Percentiles rank a stretch among this genome's conserved stretches.
These are phyloP conservation scores for Meyerozyma carpophila DNA, from an alignment of 1,139 yeast genomes.

Conservation along the genomic window DNA sequence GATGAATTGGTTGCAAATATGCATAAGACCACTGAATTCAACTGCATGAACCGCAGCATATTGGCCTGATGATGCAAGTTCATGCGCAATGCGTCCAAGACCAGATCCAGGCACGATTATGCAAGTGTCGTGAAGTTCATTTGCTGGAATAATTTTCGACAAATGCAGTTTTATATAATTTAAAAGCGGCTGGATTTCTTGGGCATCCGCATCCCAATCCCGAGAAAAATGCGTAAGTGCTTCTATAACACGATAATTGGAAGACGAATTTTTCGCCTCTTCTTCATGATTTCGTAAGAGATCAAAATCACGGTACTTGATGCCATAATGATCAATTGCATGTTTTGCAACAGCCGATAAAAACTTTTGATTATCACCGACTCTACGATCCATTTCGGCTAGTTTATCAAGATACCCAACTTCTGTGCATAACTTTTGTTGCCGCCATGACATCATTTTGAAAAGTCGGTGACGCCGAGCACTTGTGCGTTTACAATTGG, in stretches of 20 bases:
- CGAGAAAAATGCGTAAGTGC: conserved; percentile 67
- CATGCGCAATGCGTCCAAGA: conserved; percentile 65
- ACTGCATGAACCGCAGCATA: conserved; percentile 56
- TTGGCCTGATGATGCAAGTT: conserved; percentile 32
- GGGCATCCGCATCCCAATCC: conserved; percentile 52
- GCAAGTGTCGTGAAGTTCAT: conserved; percentile 29
- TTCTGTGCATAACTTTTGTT: conserved; percentile 47
- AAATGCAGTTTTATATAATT: conserved; percentile 39
- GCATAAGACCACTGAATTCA: conserved; percentile 73
- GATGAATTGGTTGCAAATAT: conserved; percentile 52
- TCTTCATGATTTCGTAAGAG: conserved; percentile 1
- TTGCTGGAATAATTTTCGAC: conserved; percentile 19
- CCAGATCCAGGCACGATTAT: conserved; percentile 79
- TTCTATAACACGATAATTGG: conserved; percentile 60
- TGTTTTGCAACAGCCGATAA: conserved; percentile 38
- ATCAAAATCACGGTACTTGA: conserved; percentile 37
- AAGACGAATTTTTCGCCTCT: conserved; percentile 18
- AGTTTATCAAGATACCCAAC: conserved; percentile 55
- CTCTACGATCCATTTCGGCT: conserved; percentile 36
- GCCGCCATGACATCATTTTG: conserved; percentile 48
- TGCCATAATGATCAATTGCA: conserved; percentile 34
- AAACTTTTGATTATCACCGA: conserved; percentile 41
- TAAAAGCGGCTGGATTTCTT: conserved; percentile 50
- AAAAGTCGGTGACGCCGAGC: conserved; percentile 42
- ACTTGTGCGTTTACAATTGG: conserved; percentile 35